Evolutionary conservation across 192 early-diverging fungal species (phyloP).

Genomic region (Backusella australiensis): DNA sequence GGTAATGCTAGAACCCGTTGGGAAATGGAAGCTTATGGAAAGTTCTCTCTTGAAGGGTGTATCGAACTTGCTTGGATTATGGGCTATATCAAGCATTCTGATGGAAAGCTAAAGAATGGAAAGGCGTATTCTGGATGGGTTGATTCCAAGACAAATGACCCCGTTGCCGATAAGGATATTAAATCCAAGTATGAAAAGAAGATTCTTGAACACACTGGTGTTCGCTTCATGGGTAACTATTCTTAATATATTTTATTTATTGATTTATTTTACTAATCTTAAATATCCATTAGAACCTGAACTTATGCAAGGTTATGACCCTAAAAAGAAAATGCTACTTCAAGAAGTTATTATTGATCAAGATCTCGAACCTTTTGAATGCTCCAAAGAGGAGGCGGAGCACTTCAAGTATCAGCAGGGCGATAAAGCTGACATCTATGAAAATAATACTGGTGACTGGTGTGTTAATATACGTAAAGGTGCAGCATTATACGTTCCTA

Average conservation of each 20-base stretch:
- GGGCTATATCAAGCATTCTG: constrained; percentile 89
- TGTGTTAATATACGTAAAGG: constrained; percentile 84
- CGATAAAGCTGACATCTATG: constrained; percentile 71
- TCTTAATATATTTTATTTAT: background rate
- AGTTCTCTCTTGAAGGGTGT: constrained; percentile 87
- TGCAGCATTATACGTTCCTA: constrained; percentile 85
- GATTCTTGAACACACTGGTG: constrained; percentile 89
- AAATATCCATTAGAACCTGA: constrained; percentile 49
- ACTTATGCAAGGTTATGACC: constrained; percentile 83
- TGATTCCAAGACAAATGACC: constrained; percentile 80
- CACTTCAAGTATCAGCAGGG: constrained; percentile 83
- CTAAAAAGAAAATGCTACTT: constrained; percentile 77
- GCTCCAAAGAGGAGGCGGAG: constrained; percentile 83
- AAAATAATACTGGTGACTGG: constrained; percentile 65
- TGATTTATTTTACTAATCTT: background rate
- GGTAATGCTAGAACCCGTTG: constrained; percentile 91
- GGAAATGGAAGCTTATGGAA: constrained; percentile 92
- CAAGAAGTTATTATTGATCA: constrained; percentile 88
- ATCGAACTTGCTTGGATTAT: constrained; percentile 98
- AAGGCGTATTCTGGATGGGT: constrained; percentile 89
- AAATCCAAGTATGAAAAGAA: constrained; percentile 88
- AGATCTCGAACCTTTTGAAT: constrained; percentile 87
- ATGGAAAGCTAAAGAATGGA: constrained; percentile 77
- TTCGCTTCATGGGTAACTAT: constrained; percentile 73
- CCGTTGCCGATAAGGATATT: constrained; percentile 82